A percentile compares a stretch with the other conserved stretches of the same genome.
Evolutionary conservation across 768 basidiomycete genomes (phyloP).

Genomic region (Cantharellus anzutake): DNA sequence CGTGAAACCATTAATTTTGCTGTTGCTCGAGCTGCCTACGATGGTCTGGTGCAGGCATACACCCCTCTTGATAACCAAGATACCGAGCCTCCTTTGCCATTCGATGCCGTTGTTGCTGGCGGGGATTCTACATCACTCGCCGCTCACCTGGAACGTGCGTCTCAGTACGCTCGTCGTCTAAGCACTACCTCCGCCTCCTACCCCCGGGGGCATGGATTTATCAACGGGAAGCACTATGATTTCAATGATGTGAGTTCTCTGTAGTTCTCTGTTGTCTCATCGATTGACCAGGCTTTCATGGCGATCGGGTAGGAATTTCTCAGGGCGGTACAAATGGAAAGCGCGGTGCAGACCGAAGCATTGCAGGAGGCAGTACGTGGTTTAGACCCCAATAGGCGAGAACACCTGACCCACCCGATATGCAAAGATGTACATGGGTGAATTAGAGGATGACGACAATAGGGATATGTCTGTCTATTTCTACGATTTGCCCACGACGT

Average conservation of each 20-base stretch:
- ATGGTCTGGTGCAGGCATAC: conserved; percentile 13
- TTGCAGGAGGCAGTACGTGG: conserved; percentile 49
- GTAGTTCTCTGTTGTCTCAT: background rate
- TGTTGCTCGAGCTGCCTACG: conserved; percentile 6
- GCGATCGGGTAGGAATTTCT: conserved; percentile 36
- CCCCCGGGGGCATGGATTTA: conserved; percentile 46
- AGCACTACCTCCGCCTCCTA: conserved; percentile 22
- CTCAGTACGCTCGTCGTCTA: conserved; percentile 39
- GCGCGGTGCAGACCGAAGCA: conserved; percentile 38
- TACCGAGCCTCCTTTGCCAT: conserved; percentile 1
- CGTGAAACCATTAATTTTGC: conserved; percentile 10
- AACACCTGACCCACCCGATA: background rate
- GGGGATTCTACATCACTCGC: background rate
- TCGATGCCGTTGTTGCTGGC: conserved; percentile 22
- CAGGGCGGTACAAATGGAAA: conserved; percentile 39
- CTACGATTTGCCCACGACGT: conserved; percentile 69
- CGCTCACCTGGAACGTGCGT: conserved; percentile 24
- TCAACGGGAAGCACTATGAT: conserved; percentile 70
- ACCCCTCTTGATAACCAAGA: conserved; percentile 2
- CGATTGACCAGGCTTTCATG: background rate
- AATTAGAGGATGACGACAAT: conserved; percentile 23
- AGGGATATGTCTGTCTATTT: conserved; percentile 54
- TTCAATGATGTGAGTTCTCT: conserved; percentile 40
- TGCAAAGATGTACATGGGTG: conserved; percentile 35
- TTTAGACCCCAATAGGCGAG: background rate